Evolutionary conservation across 2,329 filamentous ascomycete species (phyloP), one percentile per base, ranked within the genome.

Genomic region (Xylaria sp.): DNA sequence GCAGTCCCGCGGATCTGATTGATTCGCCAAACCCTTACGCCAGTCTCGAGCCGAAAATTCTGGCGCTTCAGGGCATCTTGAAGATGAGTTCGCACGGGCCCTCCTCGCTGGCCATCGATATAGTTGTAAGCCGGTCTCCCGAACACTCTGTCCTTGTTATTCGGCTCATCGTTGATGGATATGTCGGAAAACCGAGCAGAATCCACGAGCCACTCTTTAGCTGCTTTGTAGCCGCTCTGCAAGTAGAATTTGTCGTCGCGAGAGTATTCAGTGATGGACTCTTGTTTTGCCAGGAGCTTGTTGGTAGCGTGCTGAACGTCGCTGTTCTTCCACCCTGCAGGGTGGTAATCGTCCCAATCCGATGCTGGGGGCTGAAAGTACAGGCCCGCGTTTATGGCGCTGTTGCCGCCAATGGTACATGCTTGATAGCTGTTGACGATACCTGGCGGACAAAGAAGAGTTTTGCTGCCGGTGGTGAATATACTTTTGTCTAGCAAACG

Each of bases 371-470:
- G 85, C 69, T 87, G 82, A 69, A 87, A 86, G 75, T 82, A 87
- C 1, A 87, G 75, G 9, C 85, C 85, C 6, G 85, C 86, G 65
- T 88, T 88, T 76, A 88, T 85, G 10, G 86, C 85, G 56, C 83
- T 85, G 66, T 81, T 83, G 9, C 86, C 86, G 5, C 86, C 85
- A 15, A 87, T 79, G 0, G 84, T 83, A 74, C 86, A 88, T 34
- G 82, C 86, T 28, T 83, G 80, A 70, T 81, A 86, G 10, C 81
- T 81, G 41, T 81, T 81, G 15, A 84, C 77, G 3, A 81, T 73
- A 8, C 81, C 79, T 1, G 80, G 69, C 4, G 73, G 70, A 70
- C 85, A 87, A 1, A 81, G 74, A 25, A 87, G 73, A 50, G 80
- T 76, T 2, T 81, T 80, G 13, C 76, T 75, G 7, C 80, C 79